Evolutionary conservation across 495 filamentous ascomycete genomes (phyloP), one percentile per base, ranked within the genome.

Genomic region (Lophium mytilinum): DNA sequence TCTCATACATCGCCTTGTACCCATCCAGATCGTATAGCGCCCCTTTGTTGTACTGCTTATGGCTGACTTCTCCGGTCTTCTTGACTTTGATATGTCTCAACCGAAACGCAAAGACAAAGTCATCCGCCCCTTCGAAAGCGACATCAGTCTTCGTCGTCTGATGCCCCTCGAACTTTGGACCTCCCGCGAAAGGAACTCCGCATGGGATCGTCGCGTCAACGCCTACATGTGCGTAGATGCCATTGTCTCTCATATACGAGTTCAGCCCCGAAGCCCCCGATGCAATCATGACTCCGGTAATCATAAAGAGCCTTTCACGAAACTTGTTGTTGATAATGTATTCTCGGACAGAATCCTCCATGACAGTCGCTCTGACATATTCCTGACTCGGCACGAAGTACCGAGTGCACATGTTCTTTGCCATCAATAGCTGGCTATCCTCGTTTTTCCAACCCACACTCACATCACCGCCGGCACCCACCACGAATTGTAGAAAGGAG

Each of bases 91-190:
- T 52, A 3, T 52, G 17, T 4, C 49, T 11, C 9, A 52, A 21
- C 4, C 49, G 17, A 37, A 52, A 52, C 10, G 49, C 49, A 33
- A 52, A 52, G 1, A 52, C 49, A 35, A 52, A 52, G 4, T 52
- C 49, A 19, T 52, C 49, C 9, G 19, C 49, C 1, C 4, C 49
- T 19, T 14, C 49, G 19, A 52, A 35, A 1, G 4, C n/a, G 4
- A 9, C 30, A 3, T 39, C 9, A 4, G 30, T 14, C 11, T 12
- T 15, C 7, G 17, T 35, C 3, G 9, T 34, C 35, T 21, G 1
- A 10, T 52, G 12, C 1, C 10, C 3, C 49, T 37, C 49, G 11
- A 1, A 15, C 9, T 48, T 9, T 15, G 14, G 14, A 9, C 45
- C 45, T 12, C 1, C 45, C 1, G 1, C 45, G 4, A 48, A 6